Evolutionary conservation across 768 basidiomycete genomes (phyloP), one percentile per base, ranked within the genome.

Genomic region (Agaricus sinodeliciosus): DNA sequence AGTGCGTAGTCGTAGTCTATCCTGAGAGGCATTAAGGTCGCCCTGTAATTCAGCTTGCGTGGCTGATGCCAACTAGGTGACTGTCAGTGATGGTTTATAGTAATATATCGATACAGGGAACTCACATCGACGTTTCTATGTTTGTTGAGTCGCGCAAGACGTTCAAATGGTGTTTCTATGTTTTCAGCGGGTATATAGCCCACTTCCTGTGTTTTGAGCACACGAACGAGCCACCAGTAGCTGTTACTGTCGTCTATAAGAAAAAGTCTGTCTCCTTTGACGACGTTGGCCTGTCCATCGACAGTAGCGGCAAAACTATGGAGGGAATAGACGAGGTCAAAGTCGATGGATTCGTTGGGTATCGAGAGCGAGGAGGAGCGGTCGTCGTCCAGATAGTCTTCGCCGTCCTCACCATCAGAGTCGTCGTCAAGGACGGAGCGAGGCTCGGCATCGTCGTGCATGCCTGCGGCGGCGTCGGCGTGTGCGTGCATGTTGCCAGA

Each of bases 221-320:
- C 96, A 43, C 94, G 83, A 7, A 99, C 95, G 46, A 98, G 88
- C 96, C 96, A 98, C 96, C 96, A 98, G 72, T 99, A 99, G 69
- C 90, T 92, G 69, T 99, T 98, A 53, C 87, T 92, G 67, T 99
- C 96, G 71, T 99, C 96, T 81, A 98, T 92, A 41, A 99, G 76
- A 65, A 93, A 86, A 43, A 99, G 78, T 57, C 90, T 90, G 75
- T 99, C 95, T 22, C 96, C 96, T 69, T 97, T 98, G 68, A 96
- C 91, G 58, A 99, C 96, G 59, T 90, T 96, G 2, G 96, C 96
- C 71, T 99, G 96, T 22, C 96, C 96, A 63, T 97, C 95, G 34
- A 98, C 94, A 0, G 96, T 98, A 0, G 96, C 96, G 3, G 94
- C 88, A 67, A 98, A 98, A 60, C 89, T 94, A 65, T 95, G 94